Percentiles rank a stretch among this genome's conserved stretches.
These are phyloP conservation scores for Pseudogymnoascus sp. DNA, from an alignment of 2,329 filamentous ascomycete species.

Conservation along the genomic window DNA sequence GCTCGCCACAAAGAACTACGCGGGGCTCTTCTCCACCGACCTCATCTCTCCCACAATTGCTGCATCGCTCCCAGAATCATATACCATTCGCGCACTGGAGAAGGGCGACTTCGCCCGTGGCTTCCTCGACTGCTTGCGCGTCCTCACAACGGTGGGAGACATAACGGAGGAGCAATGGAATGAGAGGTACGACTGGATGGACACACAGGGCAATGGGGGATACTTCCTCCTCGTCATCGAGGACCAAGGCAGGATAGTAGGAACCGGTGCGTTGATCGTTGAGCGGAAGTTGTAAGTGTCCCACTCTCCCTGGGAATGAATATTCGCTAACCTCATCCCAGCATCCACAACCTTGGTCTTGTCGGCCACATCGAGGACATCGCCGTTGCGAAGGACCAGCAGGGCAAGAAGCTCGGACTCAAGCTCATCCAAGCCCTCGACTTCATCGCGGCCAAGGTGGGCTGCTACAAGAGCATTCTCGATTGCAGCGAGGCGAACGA, in stretches of 20 bases:
- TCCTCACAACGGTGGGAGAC: conserved; percentile 87
- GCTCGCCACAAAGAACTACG: conserved; percentile 16
- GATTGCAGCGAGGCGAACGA: conserved; percentile 96
- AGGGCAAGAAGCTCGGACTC: conserved; percentile 92
- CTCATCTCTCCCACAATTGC: conserved; percentile 73
- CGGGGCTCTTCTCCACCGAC: conserved; percentile 65
- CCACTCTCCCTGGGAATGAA: neutral
- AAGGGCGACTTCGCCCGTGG: conserved; percentile 70
- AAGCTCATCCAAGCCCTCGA: conserved; percentile 92
- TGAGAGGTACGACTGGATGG: conserved; percentile 74
- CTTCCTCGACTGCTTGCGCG: conserved; percentile 85
- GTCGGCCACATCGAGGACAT: conserved; percentile 98
- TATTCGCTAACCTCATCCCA: conserved; percentile 30
- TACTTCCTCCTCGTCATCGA: conserved; percentile 86
- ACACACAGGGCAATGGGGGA: conserved; percentile 54
- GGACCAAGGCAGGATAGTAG: conserved; percentile 64
- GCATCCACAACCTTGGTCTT: conserved; percentile 70
- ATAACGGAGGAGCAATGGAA: conserved; percentile 67
- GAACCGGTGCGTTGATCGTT: conserved; percentile 80
- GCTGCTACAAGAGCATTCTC: conserved; percentile 95
- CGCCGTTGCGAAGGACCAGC: conserved; percentile 87
- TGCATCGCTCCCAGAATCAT: conserved; percentile 67
- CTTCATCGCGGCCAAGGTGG: conserved; percentile 75
- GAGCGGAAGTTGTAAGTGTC: conserved; percentile 81
- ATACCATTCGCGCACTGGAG: conserved; percentile 73